These are phyloP conservation scores for Claviceps fusiformis DNA, from an alignment of 2,329 filamentous ascomycete species.

Conservation along the genomic window DNA sequence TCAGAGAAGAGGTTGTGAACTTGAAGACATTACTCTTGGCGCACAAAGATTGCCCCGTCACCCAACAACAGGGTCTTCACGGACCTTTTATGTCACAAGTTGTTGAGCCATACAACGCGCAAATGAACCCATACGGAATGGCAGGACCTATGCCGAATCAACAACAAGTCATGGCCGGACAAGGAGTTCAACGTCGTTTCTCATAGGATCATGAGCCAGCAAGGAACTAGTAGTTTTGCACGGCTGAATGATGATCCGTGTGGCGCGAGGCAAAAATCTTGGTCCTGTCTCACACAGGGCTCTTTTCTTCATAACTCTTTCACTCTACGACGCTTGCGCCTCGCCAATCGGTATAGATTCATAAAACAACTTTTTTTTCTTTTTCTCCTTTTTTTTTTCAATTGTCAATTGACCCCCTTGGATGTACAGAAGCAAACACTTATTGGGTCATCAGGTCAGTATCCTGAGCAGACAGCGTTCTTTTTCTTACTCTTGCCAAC, in stretches of 20 bases:
- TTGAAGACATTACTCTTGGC: slow-evolving; percentile 85
- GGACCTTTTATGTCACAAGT: slow-evolving; percentile 41
- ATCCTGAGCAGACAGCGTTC: neutral
- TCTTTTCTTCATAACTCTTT: neutral
- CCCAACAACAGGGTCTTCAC: slow-evolving; percentile 62
- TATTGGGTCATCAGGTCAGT: neutral
- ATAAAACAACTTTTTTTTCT: neutral
- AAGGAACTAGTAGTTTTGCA: neutral
- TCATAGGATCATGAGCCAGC: slow-evolving; percentile 29
- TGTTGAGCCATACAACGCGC: slow-evolving; percentile 39
- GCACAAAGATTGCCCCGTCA: slow-evolving; percentile 92
- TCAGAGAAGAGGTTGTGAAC: slow-evolving; percentile 88
- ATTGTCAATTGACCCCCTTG: neutral
- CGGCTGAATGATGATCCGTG: too few relatives aligned
- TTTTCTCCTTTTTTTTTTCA: neutral
- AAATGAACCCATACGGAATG: slow-evolving; percentile 49
- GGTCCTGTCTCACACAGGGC: neutral
- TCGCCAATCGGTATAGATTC: neutral
- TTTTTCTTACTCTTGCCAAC: neutral
- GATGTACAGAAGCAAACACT: neutral
- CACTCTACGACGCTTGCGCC: too few relatives aligned
- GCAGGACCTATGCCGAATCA: slow-evolving; percentile 34
- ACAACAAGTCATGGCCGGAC: slow-evolving; percentile 41
- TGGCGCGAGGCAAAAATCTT: neutral
- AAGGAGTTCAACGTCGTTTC: slow-evolving; percentile 41